These are phyloP conservation scores for Aspergillus neotritici DNA, from an alignment of 2,329 filamentous ascomycete genomes.

Conservation along the genomic window DNA sequence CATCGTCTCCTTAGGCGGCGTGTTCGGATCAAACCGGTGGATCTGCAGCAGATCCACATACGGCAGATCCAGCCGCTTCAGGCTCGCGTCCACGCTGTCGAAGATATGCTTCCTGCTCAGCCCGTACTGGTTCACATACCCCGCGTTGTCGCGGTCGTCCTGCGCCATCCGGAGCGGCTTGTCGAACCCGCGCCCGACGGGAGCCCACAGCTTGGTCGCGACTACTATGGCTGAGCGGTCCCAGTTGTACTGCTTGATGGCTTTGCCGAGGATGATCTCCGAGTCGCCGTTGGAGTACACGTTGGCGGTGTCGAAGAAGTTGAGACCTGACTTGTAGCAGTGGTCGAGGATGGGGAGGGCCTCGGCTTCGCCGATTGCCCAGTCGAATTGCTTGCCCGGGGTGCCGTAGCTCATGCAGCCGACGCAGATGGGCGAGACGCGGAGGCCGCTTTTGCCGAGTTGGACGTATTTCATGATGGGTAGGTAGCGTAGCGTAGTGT, in stretches of 20 bases:
- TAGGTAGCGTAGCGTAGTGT: too few species aligned
- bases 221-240: conserved; percentile 55
- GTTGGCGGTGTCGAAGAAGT: conserved; percentile 34
- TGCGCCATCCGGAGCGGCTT: conserved; percentile 33
- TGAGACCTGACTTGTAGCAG: conserved; percentile 24
- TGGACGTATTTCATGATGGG: conserved; percentile 21
- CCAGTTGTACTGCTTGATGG: conserved; percentile 55
- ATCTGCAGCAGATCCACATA: conserved; percentile 51
- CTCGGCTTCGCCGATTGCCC: conserved; percentile 21
- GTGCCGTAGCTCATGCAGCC: conserved; percentile 24
- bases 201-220: conserved; percentile 51
- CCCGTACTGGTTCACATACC: conserved; percentile 36
- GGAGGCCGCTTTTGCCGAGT: conserved; percentile 21
- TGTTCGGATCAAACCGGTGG: conserved; percentile 43
- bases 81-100: conserved; percentile 53
- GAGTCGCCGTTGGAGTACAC: conserved; percentile 53
- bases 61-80: conserved; percentile 44
- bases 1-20: conserved; percentile 48
- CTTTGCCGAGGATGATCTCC: conserved; percentile 51
- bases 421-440: conserved; percentile 20
- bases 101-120: conserved; percentile 59
- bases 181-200: conserved; percentile 25
- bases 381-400: conserved; percentile 15
- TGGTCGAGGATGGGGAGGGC: conserved; percentile 25
- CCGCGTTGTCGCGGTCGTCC: conserved; percentile 32